A percentile compares a stretch with the other conserved stretches of the same genome.
Conservation (phyloP, 1,284 basidiomycete genomes). For the Moesziomyces sp. region DNA sequence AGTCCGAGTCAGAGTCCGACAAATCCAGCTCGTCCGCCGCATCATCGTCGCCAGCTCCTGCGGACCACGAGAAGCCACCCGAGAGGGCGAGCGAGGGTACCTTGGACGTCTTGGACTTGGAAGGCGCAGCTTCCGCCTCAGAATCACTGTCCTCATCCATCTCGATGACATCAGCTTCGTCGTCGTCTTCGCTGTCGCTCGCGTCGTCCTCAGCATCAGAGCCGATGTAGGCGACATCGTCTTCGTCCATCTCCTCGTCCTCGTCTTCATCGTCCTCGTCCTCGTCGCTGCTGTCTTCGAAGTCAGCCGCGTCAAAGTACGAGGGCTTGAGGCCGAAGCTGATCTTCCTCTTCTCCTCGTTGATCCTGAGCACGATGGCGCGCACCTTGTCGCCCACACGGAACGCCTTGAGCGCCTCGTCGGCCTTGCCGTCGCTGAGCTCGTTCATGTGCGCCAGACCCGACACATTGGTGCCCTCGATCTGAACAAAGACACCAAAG, state of each 20-base stretch:
- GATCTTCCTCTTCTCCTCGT: conserved; percentile 80
- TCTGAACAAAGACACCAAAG: conserved; percentile 91
- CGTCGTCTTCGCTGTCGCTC: conserved; percentile 31
- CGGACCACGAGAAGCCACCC: conserved; percentile 72
- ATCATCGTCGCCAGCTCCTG: conserved; percentile 57
- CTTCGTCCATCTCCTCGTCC: conserved; percentile 33
- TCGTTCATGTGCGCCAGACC: conserved; percentile 87
- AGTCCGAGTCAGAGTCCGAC: conserved; percentile 50
- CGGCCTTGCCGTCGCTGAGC: conserved; percentile 39
- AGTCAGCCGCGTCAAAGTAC: conserved; percentile 74
- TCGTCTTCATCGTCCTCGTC: conserved; percentile 70
- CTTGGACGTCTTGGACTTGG: conserved; percentile 22
- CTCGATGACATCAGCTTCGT: conserved; percentile 40
- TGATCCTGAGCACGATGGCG: conserved; percentile 79
- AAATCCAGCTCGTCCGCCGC: conserved; percentile 12
- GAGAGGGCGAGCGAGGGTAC: conserved; percentile 68
- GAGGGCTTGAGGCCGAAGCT: conserved; percentile 90
- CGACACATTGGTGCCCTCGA: conserved; percentile 82
- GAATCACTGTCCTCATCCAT: conserved; percentile 59
- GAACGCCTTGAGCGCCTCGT: conserved; percentile 82
- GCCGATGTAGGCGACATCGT: conserved; percentile 49
- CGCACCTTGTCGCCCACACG: conserved; percentile 86
- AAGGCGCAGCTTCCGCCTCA: conserved; percentile 31
- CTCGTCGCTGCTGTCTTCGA: conserved; percentile 61
- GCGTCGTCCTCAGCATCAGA: conserved; percentile 54